phyloP scores from a whole-genome alignment of 2,329 filamentous ascomycete species.

The Sarocladiaceae sp. region DNA sequence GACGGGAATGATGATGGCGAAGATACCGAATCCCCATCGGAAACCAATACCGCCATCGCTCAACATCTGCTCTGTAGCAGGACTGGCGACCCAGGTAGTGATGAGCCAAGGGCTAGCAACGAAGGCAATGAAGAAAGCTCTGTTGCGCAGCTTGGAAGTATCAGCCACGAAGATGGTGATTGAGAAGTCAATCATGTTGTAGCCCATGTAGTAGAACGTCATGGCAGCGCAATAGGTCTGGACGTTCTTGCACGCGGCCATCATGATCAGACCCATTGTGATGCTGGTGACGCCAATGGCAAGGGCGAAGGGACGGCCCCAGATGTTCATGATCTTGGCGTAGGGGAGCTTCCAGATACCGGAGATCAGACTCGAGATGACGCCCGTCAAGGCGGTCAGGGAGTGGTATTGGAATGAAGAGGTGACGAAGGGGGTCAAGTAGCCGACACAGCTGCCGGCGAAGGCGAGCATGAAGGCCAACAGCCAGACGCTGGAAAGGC shows the following conservation, averaged over 20 bases:
- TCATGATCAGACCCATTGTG: conserved; percentile 51
- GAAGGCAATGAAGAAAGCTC: conserved; percentile 60
- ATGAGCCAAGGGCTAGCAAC: conserved; percentile 62
- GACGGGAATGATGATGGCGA: conserved; percentile 56
- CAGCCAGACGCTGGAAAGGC: not conserved
- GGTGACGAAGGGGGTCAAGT: conserved; percentile 40
- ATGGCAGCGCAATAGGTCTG: conserved; percentile 50
- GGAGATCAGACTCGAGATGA: conserved; percentile 48
- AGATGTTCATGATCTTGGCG: conserved; percentile 62
- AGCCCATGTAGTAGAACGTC: conserved; percentile 62
- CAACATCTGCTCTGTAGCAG: conserved; percentile 49
- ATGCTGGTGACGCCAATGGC: conserved; percentile 45
- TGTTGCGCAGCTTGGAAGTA: conserved; percentile 60
- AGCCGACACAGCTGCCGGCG: conserved; percentile 12
- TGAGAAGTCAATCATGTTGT: conserved; percentile 54
- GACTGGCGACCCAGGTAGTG: conserved; percentile 61
- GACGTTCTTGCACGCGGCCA: conserved; percentile 50
- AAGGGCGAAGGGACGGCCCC: conserved; percentile 59
- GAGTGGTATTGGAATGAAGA: conserved; percentile 47
- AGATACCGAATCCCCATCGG: conserved; percentile 66
- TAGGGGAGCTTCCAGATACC: conserved; percentile 59
- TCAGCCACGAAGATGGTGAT: conserved; percentile 63
- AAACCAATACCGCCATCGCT: conserved; percentile 45
- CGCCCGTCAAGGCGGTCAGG: conserved; percentile 46
- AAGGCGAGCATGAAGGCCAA: not conserved